Percentiles rank a stretch among this genome's conserved stretches.
These are phyloP conservation scores for Combretum micranthum DNA, from an alignment of 345 rosid species.

Conservation along the genomic window DNA sequence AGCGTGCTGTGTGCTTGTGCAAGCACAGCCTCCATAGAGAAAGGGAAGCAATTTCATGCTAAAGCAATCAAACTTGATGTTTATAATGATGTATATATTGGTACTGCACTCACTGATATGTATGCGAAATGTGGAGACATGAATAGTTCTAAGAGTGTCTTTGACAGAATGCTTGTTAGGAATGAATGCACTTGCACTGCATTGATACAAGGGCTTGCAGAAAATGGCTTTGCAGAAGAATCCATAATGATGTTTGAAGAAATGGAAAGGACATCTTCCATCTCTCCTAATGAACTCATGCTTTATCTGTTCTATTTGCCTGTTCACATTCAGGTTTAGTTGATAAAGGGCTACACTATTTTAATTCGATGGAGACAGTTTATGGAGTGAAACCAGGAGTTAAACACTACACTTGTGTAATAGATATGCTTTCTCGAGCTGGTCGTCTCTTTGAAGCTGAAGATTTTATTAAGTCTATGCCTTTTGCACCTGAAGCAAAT, in stretches of 20 bases:
- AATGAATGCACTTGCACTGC: conserved; percentile 44
- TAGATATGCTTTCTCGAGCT: conserved; percentile 54
- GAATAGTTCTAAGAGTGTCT: conserved; percentile 29
- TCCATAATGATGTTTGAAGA: conserved; percentile 37
- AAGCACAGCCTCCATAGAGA: conserved; percentile 30
- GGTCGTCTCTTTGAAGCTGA: conserved; percentile 54
- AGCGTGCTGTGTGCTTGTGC: conserved; percentile 48
- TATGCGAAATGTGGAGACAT: conserved; percentile 63
- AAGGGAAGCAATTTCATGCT: conserved; percentile 52
- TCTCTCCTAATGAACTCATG: conserved; percentile 34
- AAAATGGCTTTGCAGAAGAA: conserved; percentile 42
- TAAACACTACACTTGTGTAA: conserved; percentile 42
- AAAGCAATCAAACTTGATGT: conserved; percentile 38
- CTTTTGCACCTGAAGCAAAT: conserved; percentile 33
- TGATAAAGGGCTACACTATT: conserved; percentile 34
- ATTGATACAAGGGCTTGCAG: conserved; percentile 55
- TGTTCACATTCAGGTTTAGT: conserved; percentile 50
- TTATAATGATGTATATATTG: conserved; percentile 28
- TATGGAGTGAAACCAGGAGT: conserved; percentile 36
- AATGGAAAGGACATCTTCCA: conserved; percentile 24
- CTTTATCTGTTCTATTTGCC: conserved; percentile 48
- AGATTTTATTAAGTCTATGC: conserved; percentile 43
- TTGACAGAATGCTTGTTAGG: conserved; percentile 30
- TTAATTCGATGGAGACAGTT: conserved; percentile 31
- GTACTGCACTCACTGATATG: conserved; percentile 52